Conservation (phyloP, 2,329 filamentous ascomycete genomes). For the Fusarium sp. region DNA sequence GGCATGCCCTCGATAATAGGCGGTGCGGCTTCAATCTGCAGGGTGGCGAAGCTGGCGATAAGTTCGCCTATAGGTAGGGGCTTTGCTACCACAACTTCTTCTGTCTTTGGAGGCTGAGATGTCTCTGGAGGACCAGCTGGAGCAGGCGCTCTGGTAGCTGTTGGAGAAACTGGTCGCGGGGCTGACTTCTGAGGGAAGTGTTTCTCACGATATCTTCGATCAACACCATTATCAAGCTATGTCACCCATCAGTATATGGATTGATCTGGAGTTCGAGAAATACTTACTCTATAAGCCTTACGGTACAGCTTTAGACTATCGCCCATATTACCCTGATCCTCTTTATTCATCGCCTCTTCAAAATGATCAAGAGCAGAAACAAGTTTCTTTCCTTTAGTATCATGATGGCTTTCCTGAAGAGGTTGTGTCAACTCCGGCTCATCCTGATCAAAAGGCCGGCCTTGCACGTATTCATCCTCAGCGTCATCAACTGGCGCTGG, state of each 20-base stretch:
- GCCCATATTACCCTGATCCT: constrained; percentile 85
- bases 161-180: constrained; percentile 38
- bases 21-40: constrained; percentile 76
- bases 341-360: constrained; percentile 90
- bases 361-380: constrained; percentile 90
- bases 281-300: constrained; percentile 82
- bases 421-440: constrained; percentile 19
- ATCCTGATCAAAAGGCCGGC: constrained; percentile 52
- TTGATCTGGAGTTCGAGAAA: too few relatives aligned
- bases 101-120: background rate
- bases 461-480: constrained; percentile 54
- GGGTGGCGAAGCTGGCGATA: constrained; percentile 78
- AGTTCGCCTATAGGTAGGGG: constrained; percentile 74
- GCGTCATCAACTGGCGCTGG: constrained; percentile 48
- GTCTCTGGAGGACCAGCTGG: constrained; percentile 5
- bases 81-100: constrained; percentile 64
- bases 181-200: constrained; percentile 75
- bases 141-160: constrained; percentile 27
- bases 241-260: constrained; percentile 24
- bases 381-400: constrained; percentile 60
- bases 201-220: constrained; percentile 90
- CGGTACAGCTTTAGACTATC: constrained; percentile 91
- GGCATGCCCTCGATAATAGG: constrained; percentile 79
- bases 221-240: constrained; percentile 85
- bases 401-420: constrained; percentile 27